Evolutionary conservation across 495 filamentous ascomycete species (phyloP), one percentile per base, ranked within the genome.

Genomic region (Tuber magnatum): DNA sequence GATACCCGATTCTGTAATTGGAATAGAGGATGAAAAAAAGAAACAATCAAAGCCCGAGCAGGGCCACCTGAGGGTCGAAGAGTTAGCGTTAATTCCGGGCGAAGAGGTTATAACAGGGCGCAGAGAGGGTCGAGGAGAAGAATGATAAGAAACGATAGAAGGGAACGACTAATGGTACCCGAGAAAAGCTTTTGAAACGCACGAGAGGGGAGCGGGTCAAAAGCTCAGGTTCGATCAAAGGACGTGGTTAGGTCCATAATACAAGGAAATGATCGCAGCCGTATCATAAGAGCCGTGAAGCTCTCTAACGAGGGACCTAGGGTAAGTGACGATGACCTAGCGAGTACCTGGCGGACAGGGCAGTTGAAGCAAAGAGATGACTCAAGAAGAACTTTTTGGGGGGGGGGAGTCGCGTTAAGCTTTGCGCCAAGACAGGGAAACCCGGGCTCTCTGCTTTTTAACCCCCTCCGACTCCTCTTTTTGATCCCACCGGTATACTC

Each of bases 391-490:
- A 79, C 73, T 79, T 79, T 79, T 75, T 68, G 56, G 75, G 71
- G 69, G 56, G 75, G 71, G 69, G 76, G 79, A 70, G 77, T 79
- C 76, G 76, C 72, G 76, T 79, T 79, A 79, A 79, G 73, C 76
- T 79, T 75, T 78, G 44, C 72, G 77, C 77, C 77, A 79, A 79
- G 77, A 79, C 56, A 35, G 56, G 14, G 56, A 65, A 35, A 32
- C 77, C 12, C 32, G 35, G 70, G 51, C 43, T 42, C 69, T 24
- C 70, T 44, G 76, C 48, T 61, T 61, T 61, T 61, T 32, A 61
- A 61, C n/a, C n/a, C 51, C 28, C 56, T 35, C 28, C 56, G 56
- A 65, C 56, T 65, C 56, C 56, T 65, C 56, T 65, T 65, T 35
- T 65, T 20, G 56, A 65, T 65, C 56, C 28, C 12, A 65, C 56